phyloP scores from a whole-genome alignment of 2,329 filamentous ascomycete genomes.

The Ophiosphaerella herpotricha region DNA sequence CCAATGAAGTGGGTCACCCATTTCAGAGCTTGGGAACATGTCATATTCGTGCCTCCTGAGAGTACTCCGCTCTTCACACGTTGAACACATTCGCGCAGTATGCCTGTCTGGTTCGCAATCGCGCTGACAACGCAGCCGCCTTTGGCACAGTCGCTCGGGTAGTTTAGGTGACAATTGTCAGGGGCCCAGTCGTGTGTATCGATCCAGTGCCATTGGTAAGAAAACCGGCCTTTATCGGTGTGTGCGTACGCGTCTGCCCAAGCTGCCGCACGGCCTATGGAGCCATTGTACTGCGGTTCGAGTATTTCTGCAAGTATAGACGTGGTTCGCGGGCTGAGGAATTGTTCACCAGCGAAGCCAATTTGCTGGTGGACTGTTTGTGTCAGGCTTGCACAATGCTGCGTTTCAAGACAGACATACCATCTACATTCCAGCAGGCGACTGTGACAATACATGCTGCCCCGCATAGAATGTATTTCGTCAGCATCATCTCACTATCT shows the following conservation, averaged over 20 bases:
- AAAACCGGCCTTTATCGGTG: constrained; percentile 46
- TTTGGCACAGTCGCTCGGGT: constrained; percentile 43
- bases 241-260: constrained; percentile 49
- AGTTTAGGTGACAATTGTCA: constrained; percentile 41
- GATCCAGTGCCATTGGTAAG: constrained; percentile 51
- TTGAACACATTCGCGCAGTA: constrained; percentile 43
- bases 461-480: not conserved
- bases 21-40: constrained; percentile 49
- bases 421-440: constrained; percentile 41
- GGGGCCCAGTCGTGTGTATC: constrained; percentile 44
- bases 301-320: constrained; percentile 42
- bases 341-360: constrained; percentile 46
- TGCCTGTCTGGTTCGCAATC: constrained; percentile 49
- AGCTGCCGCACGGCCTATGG: constrained; percentile 46
- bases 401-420: constrained; percentile 10
- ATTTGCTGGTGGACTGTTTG: constrained; percentile 47
- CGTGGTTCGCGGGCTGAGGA: constrained; percentile 39
- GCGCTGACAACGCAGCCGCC: constrained; percentile 49
- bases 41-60: constrained; percentile 37
- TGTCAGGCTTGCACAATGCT: constrained; percentile 6
- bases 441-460: constrained; percentile 11
- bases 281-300: constrained; percentile 47
- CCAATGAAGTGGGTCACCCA: constrained; percentile 50
- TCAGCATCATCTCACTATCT: not conserved
- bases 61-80: constrained; percentile 30